These are phyloP conservation scores for Corymbia calophylla DNA, from an alignment of 441 rosid species.

Conservation along the genomic window DNA sequence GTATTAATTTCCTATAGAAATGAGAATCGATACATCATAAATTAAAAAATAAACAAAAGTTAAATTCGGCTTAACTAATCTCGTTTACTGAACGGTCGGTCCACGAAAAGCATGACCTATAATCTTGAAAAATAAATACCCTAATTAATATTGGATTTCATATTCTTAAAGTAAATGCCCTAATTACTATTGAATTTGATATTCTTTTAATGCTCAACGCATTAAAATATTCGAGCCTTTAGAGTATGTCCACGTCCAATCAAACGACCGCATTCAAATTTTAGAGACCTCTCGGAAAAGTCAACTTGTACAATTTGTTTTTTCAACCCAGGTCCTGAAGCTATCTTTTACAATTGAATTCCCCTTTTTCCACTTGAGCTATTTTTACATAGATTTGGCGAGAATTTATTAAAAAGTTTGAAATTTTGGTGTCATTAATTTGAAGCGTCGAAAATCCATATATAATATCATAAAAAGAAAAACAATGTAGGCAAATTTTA, in stretches of 20 bases:
- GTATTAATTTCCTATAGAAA: not conserved
- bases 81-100: not conserved
- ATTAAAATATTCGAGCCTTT: not conserved
- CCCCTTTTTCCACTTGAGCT: not conserved
- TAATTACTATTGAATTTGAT: not conserved
- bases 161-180: not conserved
- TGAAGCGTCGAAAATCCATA: not conserved
- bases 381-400: not conserved
- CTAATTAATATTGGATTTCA: not conserved
- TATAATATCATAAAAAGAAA: not conserved
- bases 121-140: not conserved
- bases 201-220: not conserved
- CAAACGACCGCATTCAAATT: not conserved
- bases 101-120: not conserved
- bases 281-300: not conserved
- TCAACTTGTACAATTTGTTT: not conserved
- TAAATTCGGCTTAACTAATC: not conserved
- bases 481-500: not conserved
- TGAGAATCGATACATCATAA: not conserved
- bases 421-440: not conserved
- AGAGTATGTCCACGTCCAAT: not conserved
- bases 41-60: not conserved
- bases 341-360: not conserved
- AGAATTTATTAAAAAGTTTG: not conserved
- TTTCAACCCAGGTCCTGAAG: not conserved